phyloP scores from a whole-genome alignment of 805 yeast species.

The Kuraishia piskuri region DNA sequence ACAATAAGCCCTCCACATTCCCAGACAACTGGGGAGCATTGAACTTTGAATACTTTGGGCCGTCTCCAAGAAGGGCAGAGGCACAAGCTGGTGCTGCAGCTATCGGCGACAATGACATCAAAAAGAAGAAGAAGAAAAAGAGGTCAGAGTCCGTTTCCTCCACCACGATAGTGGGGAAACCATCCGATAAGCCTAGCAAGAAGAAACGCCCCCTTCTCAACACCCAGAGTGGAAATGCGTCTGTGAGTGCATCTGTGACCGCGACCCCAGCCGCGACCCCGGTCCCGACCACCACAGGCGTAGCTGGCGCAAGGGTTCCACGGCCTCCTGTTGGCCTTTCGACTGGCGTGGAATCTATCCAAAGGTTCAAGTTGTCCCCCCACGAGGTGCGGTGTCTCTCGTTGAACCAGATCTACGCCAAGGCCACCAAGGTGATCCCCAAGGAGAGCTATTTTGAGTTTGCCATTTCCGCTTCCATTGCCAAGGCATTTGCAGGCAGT shows the following conservation, averaged over 20 bases:
- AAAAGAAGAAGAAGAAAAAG: background rate
- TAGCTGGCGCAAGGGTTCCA: background rate
- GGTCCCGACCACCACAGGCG: no score
- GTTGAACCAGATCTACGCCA: conserved; percentile 55
- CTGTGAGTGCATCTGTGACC: background rate
- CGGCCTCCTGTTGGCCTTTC: conserved; percentile 1
- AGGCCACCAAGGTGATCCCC: conserved; percentile 51
- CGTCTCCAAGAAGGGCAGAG: background rate
- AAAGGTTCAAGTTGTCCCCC: conserved; percentile 20
- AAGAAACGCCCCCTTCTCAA: conserved; percentile 7
- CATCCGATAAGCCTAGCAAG: conserved; percentile 12
- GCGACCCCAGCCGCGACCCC: no score
- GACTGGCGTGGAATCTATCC: background rate
- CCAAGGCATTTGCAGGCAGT: conserved; percentile 62
- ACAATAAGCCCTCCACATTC: conserved; percentile 15
- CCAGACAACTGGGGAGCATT: conserved; percentile 52
- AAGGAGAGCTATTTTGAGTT: conserved; percentile 56
- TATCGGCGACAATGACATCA: background rate
- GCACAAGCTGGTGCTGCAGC: no score
- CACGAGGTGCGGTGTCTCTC: conserved; percentile 47
- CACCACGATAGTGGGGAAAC: no score
- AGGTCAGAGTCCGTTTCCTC: background rate
- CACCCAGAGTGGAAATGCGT: background rate
- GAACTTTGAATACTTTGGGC: conserved; percentile 39
- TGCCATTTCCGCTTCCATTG: conserved; percentile 49